Evolutionary conservation across 371 early-diverging fungal genomes (phyloP), one percentile per base, ranked within the genome.

Genomic region (Syncephalastrum contaminatum): DNA sequence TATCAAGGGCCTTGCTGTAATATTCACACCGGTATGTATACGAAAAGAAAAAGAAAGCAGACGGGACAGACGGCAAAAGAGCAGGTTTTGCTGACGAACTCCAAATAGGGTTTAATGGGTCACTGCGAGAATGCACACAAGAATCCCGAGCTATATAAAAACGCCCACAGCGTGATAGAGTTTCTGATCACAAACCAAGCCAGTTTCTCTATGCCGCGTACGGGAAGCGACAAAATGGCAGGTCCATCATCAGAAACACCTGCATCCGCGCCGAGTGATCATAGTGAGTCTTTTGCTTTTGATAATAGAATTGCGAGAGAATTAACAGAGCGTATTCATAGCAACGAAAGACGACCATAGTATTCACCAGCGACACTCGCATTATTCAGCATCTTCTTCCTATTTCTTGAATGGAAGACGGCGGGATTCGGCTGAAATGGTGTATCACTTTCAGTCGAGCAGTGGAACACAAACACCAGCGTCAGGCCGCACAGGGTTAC

Each of bases 11-110:
- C 53, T 86, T 16, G 82, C 87, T 4, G 70, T 81, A 15, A 73
- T 84, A 18, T 84, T 86, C 65, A 73, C 83, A 42, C 87, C 87
- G 43, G 76, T 75, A 68, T 10, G 36, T 30, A 30, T 12, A 63
- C 22, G 5, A 14, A 48, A 48, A 18, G n/a, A 44, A 7, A 43
- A 10, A 30, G 12, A 10, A 30, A 30, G 36, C 4, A 12, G 10
- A 30, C 10, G 36, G 10, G 12, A 30, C 0, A 30, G 10, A 12
- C 25, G 10, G 10, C 10, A 30, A 5, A 10, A 30, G 10, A 30
- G 2, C 30, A 30, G 8, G 30, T 30, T 30, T 30, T 30, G 36
- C 36, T 30, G 36, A 30, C 12, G 36, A 12, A 30, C 10, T 10
- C 36, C 7, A 10, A 8, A 8, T 30, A 30, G 36, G 36, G 36